Percentiles rank a stretch among this genome's conserved stretches.
These are phyloP conservation scores for Talaromyces marneffei DNA, from an alignment of 2,329 filamentous ascomycete species.

Conservation along the genomic window DNA sequence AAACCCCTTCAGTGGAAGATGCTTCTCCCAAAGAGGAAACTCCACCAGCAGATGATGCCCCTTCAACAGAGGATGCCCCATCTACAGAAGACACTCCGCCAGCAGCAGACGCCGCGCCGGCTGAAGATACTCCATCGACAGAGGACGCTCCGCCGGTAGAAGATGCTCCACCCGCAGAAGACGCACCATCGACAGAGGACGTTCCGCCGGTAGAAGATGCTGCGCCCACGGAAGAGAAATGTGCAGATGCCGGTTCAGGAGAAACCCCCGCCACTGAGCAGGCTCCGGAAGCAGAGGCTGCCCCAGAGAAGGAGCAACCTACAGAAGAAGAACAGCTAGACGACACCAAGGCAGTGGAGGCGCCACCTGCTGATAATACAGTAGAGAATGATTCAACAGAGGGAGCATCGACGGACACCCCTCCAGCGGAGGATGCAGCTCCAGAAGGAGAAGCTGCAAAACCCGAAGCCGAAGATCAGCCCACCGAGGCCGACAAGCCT, in stretches of 20 bases:
- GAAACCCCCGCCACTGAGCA: neutral
- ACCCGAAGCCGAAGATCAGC: conserved; percentile 11
- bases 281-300: neutral
- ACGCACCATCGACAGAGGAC: neutral
- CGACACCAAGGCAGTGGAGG: neutral
- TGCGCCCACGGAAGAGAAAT: conserved; percentile 8
- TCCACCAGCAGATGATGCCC: conserved; percentile 15
- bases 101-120: conserved; percentile 13
- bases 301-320: neutral
- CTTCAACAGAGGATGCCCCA: conserved; percentile 17
- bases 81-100: conserved; percentile 12
- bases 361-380: neutral
- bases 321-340: neutral
- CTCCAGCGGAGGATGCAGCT: conserved; percentile 16
- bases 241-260: conserved; percentile 7
- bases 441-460: conserved; percentile 9
- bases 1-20: conserved; percentile 16
- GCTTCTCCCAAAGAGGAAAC: conserved; percentile 12
- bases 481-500: conserved; percentile 16
- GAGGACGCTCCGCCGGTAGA: neutral
- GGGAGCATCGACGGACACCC: neutral
- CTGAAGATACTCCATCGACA: neutral
- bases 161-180: neutral
- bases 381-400: neutral
- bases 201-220: conserved; percentile 17